Percentiles rank a stretch among this genome's conserved stretches.
phyloP scores from a whole-genome alignment of 2,329 filamentous ascomycete genomes.

The Colletotrichum godetiae region DNA sequence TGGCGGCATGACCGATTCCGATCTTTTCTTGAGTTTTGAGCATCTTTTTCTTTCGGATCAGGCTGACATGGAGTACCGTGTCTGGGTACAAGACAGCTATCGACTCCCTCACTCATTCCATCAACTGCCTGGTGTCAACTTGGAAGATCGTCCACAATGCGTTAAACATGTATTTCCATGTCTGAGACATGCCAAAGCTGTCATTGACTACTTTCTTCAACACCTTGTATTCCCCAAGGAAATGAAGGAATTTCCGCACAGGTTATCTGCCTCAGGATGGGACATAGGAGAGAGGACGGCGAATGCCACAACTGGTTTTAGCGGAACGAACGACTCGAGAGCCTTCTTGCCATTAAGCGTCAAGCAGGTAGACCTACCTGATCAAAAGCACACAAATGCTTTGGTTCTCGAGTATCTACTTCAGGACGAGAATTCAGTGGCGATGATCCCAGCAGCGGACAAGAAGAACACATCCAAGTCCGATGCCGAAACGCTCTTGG shows the following conservation, averaged over 20 bases:
- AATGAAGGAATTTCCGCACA: constrained; percentile 71
- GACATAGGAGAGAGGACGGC: constrained; percentile 64
- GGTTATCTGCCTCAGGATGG: constrained; percentile 76
- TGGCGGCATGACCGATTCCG: constrained; percentile 60
- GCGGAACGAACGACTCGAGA: constrained; percentile 74
- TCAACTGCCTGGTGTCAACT: constrained; percentile 64
- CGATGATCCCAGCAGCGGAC: constrained; percentile 38
- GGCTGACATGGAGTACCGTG: constrained; percentile 59
- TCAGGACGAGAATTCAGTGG: constrained; percentile 59
- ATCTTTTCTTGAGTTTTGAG: constrained; percentile 60
- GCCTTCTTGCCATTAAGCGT: constrained; percentile 68
- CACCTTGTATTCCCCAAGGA: constrained; percentile 70
- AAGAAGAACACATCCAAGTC: constrained; percentile 31
- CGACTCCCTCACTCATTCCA: constrained; percentile 50
- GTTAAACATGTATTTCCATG: constrained; percentile 60
- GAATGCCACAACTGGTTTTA: constrained; percentile 72
- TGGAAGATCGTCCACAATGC: constrained; percentile 64
- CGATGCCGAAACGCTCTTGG: constrained; percentile 57
- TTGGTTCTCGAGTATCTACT: constrained; percentile 71
- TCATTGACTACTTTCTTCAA: constrained; percentile 73
- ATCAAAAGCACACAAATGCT: constrained; percentile 74
- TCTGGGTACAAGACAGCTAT: constrained; percentile 55
- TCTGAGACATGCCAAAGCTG: constrained; percentile 62
- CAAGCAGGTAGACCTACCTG: constrained; percentile 63
- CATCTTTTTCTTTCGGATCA: constrained; percentile 64